Percentiles rank a stretch among this genome's conserved stretches.
Evolutionary conservation across 192 early-diverging fungal genomes (phyloP).

Genomic region (Spizellomyces punctatus): DNA sequence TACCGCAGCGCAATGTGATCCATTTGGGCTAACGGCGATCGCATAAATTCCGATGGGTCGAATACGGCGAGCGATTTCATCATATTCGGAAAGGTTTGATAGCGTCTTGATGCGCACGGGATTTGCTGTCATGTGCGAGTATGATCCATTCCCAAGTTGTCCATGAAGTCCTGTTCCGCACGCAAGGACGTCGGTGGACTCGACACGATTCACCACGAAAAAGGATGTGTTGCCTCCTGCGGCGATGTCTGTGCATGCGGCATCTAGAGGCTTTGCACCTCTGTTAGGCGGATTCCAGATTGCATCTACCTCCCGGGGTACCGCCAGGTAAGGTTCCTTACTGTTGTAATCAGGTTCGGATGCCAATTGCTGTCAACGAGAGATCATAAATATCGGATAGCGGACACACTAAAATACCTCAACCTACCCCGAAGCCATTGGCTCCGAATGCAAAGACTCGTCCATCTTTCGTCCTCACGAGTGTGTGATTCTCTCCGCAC

Average conservation of each 20-base stretch:
- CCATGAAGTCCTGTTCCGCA: conserved; percentile 45
- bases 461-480: conserved; percentile 36
- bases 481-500: conserved; percentile 38
- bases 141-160: conserved; percentile 44
- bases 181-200: conserved; percentile 30
- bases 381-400: too few species aligned
- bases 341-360: too few species aligned
- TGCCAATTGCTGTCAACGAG: too few species aligned
- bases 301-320: conserved; percentile 17
- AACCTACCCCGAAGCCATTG: conserved; percentile 35
- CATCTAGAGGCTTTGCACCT: conserved; percentile 1
- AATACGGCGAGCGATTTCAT: conserved; percentile 15
- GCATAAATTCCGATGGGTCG: conserved; percentile 31
- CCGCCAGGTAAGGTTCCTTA: background rate
- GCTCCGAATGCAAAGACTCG: conserved; percentile 42
- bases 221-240: conserved; percentile 44
- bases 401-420: too few species aligned
- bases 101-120: conserved; percentile 30
- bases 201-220: conserved; percentile 29
- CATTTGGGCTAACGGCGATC: conserved; percentile 18
- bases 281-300: background rate
- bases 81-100: conserved; percentile 37
- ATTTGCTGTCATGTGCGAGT: conserved; percentile 25
- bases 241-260: conserved; percentile 39
- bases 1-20: conserved; percentile 37